Base-by-base conservation (phyloP, 805 yeast genomes). In the Starmerella kuoi region DNA sequence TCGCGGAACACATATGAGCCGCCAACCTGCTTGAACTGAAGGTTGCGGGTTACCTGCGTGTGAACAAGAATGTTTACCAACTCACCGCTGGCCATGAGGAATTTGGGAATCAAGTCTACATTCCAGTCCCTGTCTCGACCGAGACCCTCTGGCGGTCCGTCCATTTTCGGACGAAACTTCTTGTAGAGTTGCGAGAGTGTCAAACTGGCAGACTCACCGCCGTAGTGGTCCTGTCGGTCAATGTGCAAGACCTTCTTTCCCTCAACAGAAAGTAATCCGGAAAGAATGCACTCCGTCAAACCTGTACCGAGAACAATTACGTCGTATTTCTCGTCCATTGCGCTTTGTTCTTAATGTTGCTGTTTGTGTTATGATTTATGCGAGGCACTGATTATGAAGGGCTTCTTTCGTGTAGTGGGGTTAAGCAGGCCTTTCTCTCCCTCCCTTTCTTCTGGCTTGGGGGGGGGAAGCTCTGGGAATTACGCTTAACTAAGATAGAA, bases 41-140 rank as follows among this genome's bases (percentile, higher is more conserved):
- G 78, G 63, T 88, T 88, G 52, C 95, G 71, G 22, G 97, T 88
- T 44, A 91, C 98, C 55, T 88, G 88, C 20, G 98, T 91, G 61
- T 88, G 95, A 27, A 84, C 86, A 53, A 91, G 73, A 53, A 91
- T 91, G 61, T 88, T 88, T 50, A 96, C 91, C 62, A 91, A 74
- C 61, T 88, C 98, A 32, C 98, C 98, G 59, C 86, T 84, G 42
- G 96, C 87, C 98, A 91, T 91, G 54, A 91, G 68, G 55, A 91
- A 87, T 65, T 91, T 91, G 34, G 98, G 98, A 57, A 91, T 85
- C 64, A 91, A 71, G 61, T 91, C 98, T 40, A 91, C 91, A 64
- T 93, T 86, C 96, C 97, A 91, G 62, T 91, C 97, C 50, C 97
- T 74, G 58, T 85, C 94, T 57, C 93, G 77, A 39, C 98, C 97